These are phyloP conservation scores for Leishmania tropica DNA, from an alignment of 208 protist species.

Conservation along the genomic window DNA sequence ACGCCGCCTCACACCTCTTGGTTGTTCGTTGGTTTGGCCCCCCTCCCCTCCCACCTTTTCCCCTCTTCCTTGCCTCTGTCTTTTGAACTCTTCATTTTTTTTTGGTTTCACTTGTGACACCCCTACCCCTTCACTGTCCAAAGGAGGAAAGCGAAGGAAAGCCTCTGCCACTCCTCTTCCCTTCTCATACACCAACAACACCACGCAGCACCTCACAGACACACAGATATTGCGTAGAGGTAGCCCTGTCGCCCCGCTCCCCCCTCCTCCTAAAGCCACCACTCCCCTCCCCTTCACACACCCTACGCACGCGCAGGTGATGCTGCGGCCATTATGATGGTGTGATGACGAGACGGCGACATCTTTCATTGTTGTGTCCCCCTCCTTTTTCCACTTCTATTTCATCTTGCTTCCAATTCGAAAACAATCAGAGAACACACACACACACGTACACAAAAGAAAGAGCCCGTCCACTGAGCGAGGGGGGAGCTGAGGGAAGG, in stretches of 20 bases:
- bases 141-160: not conserved
- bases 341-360: not conserved
- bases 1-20: not conserved
- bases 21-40: not conserved
- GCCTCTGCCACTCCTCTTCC: not conserved
- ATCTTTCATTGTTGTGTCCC: not conserved
- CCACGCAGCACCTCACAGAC: constrained; percentile 1
- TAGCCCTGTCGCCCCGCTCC: not conserved
- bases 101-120: not conserved
- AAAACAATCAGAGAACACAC: not conserved
- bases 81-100: not conserved
- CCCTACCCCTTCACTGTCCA: not conserved
- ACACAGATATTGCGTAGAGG: not conserved
- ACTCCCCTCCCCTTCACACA: not conserved
- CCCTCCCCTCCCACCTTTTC: not conserved
- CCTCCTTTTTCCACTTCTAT: not conserved
- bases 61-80: not conserved
- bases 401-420: not conserved
- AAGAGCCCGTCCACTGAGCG: not conserved
- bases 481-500: not conserved
- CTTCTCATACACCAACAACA: not conserved
- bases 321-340: not conserved
- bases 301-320: not conserved
- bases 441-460: not conserved
- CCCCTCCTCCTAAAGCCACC: not conserved